Evolutionary conservation across 768 basidiomycete species (phyloP).

Genomic region (Macrolepiota fuliginosa): DNA sequence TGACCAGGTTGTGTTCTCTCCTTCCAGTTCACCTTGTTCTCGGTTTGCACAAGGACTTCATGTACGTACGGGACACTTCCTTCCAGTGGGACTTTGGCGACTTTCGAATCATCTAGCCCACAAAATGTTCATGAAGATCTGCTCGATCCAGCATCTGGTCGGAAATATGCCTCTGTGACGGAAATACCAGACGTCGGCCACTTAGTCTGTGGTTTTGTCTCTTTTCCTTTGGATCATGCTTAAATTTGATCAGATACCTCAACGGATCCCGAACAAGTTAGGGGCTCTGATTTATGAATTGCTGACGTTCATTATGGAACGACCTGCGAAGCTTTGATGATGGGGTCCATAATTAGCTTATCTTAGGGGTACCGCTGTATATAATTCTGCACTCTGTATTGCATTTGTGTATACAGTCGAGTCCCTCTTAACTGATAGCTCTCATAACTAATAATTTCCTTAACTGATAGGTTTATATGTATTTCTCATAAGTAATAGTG

Average conservation of each 20-base stretch:
- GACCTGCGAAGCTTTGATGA: background rate
- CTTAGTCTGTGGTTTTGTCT: slow-evolving; percentile 20
- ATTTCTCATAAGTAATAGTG: too few species aligned
- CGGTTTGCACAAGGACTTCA: slow-evolving; percentile 8
- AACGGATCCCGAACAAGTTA: slow-evolving; percentile 13
- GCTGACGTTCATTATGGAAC: background rate
- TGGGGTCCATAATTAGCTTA: background rate
- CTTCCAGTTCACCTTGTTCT: slow-evolving; percentile 10
- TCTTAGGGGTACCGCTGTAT: background rate
- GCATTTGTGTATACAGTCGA: background rate
- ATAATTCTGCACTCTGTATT: background rate
- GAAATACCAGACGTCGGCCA: slow-evolving; percentile 27
- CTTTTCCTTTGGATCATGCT: background rate
- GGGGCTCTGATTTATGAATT: slow-evolving; percentile 9
- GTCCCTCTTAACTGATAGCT: too few species aligned
- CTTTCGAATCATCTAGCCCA: slow-evolving; percentile 25
- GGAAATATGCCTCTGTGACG: slow-evolving; percentile 32
- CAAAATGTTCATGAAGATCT: slow-evolving; percentile 32
- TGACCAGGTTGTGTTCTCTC: slow-evolving; percentile 36
- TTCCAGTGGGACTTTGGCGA: background rate
- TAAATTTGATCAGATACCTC: slow-evolving; percentile 12
- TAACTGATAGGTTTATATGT: too few species aligned
- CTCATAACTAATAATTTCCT: too few species aligned
- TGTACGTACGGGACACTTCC: slow-evolving; percentile 42
- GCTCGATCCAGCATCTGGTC: slow-evolving; percentile 29